Percentiles rank a stretch among this genome's conserved stretches.
phyloP scores from a whole-genome alignment of 768 basidiomycete genomes.

The Lentinula raphanica region DNA sequence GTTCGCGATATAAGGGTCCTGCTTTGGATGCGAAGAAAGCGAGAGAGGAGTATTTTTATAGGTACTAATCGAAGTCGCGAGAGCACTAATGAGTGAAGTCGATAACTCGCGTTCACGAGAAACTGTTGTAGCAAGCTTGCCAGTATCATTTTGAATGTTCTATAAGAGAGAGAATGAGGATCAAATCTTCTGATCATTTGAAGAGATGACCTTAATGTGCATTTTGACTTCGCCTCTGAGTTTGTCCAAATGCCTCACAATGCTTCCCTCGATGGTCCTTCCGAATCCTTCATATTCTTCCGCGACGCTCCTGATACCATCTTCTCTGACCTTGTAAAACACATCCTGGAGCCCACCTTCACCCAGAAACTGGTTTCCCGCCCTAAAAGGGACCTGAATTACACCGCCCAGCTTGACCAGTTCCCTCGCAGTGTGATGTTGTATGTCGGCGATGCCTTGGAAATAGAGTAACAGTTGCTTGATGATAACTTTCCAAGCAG shows the following conservation, averaged over 20 bases:
- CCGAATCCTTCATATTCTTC: conserved; percentile 97
- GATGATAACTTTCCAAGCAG: conserved; percentile 94
- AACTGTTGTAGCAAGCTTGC: conserved; percentile 83
- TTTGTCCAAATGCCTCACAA: conserved; percentile 97
- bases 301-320: conserved; percentile 77
- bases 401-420: conserved; percentile 90
- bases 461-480: conserved; percentile 95
- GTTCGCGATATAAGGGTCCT: conserved; percentile 54
- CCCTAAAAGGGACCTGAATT: conserved; percentile 94
- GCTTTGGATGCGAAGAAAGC: conserved; percentile 47
- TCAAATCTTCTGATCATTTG: background rate
- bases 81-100: conserved; percentile 78
- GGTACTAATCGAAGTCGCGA: conserved; percentile 79
- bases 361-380: conserved; percentile 97
- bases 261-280: conserved; percentile 92
- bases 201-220: conserved; percentile 72
- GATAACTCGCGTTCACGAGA: conserved; percentile 92
- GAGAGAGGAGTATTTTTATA: conserved; percentile 94
- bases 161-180: conserved; percentile 19
- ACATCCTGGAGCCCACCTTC: conserved; percentile 96
- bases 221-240: conserved; percentile 94
- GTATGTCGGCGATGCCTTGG: conserved; percentile 76
- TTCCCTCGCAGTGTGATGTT: conserved; percentile 91
- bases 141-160: conserved; percentile 95
- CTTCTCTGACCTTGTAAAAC: conserved; percentile 89